These are phyloP conservation scores for Syzygium jambos DNA, from an alignment of 345 rosid genomes.

Conservation along the genomic window DNA sequence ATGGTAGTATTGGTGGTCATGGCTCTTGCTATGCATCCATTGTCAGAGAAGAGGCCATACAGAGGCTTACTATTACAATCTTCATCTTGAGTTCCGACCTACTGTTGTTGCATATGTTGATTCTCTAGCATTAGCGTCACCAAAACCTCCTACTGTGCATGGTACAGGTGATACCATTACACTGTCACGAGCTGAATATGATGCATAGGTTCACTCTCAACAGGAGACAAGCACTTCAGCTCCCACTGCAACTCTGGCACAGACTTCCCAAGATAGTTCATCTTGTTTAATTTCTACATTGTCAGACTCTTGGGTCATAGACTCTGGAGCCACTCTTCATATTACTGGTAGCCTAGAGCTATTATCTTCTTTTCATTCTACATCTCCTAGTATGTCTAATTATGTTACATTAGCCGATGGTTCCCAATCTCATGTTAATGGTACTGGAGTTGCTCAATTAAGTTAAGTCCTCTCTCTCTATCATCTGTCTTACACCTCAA, in stretches of 20 bases:
- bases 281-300: not conserved
- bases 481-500: not conserved
- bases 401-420: rapidly evolving
- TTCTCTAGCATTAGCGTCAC: not conserved
- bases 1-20: rapidly evolving
- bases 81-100: rapidly evolving
- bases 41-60: not conserved
- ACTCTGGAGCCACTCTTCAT: not conserved
- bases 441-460: not conserved
- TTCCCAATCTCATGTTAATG: not conserved
- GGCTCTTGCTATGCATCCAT: not conserved
- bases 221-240: not conserved
- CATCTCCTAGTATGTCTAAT: not conserved
- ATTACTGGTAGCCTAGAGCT: too few relatives aligned
- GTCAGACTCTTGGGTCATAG: not conserved
- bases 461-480: not conserved
- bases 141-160: rapidly evolving
- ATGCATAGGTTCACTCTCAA: not conserved
- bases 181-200: rapidly evolving
- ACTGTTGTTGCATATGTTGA: rapidly evolving
- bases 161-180: not conserved
- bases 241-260: not conserved
- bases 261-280: not conserved
- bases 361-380: not conserved
- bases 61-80: rapidly evolving